phyloP scores from a whole-genome alignment of 2,329 filamentous ascomycete genomes.

The Aspergillus phoenicis region DNA sequence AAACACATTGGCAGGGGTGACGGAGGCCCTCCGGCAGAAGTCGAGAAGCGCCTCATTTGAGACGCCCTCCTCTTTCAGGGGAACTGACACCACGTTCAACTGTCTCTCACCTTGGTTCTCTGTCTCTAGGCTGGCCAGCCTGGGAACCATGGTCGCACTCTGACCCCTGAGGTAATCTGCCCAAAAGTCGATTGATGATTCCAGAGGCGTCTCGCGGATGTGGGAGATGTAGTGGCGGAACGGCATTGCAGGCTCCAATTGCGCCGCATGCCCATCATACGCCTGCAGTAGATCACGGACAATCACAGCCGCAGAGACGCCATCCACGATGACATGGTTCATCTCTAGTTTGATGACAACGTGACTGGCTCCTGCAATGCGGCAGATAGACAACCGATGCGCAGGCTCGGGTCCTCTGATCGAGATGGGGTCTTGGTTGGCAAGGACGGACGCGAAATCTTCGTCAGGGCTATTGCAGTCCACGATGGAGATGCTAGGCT shows the following conservation, averaged over 20 bases:
- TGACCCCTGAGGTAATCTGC: neutral
- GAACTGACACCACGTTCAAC: neutral
- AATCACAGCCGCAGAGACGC: constrained; percentile 10
- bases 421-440: neutral
- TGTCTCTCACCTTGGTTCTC: neutral
- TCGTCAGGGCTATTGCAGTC: neutral
- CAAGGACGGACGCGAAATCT: neutral
- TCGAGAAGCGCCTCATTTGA: neutral
- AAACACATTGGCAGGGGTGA: neutral
- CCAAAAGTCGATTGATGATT: neutral
- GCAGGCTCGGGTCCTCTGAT: neutral
- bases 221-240: neutral
- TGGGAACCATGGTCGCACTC: neutral
- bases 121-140: neutral
- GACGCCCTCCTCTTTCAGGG: neutral
- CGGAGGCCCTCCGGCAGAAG: neutral
- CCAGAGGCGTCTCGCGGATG: neutral
- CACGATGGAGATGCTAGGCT: neutral
- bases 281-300: constrained; percentile 12
- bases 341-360: constrained; percentile 19
- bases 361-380: neutral
- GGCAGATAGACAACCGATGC: neutral
- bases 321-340: constrained; percentile 24
- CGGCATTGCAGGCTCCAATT: neutral
- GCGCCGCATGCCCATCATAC: constrained; percentile 6